phyloP scores from a whole-genome alignment of 1,139 yeast species.

The Taphrina wiesneri region DNA sequence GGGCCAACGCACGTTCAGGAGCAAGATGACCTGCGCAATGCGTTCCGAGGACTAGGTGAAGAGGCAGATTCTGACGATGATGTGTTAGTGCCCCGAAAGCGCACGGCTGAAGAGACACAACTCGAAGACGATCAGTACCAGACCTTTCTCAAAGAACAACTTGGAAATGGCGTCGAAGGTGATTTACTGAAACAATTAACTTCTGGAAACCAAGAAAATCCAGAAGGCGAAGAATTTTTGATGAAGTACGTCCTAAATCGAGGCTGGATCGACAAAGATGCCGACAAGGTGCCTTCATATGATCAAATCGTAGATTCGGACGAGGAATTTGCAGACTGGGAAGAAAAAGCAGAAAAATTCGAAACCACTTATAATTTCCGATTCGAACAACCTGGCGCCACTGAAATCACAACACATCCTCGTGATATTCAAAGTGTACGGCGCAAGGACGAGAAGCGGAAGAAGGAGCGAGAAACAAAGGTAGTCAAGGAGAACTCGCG shows the following conservation, averaged over 20 bases:
- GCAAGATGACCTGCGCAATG: slow-evolving; percentile 47
- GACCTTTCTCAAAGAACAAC: slow-evolving; percentile 33
- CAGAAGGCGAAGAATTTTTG: slow-evolving; percentile 34
- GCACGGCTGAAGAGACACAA: slow-evolving; percentile 52
- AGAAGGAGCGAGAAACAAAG: slow-evolving; percentile 75
- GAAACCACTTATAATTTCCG: slow-evolving; percentile 94
- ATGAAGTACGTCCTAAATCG: slow-evolving; percentile 35
- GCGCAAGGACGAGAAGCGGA: slow-evolving; percentile 73
- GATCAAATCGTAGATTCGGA: slow-evolving; percentile 50
- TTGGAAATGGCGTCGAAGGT: slow-evolving; percentile 55
- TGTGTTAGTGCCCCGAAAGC: slow-evolving; percentile 54
- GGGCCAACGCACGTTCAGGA: slow-evolving; percentile 37
- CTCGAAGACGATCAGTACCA: slow-evolving; percentile 40
- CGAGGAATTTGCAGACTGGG: slow-evolving; percentile 83
- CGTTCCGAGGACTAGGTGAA: slow-evolving; percentile 59
- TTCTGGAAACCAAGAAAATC: slow-evolving; percentile 26
- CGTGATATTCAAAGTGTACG: slow-evolving; percentile 83
- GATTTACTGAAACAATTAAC: slow-evolving; percentile 71
- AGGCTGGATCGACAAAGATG: slow-evolving; percentile 38
- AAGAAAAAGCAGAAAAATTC: slow-evolving; percentile 84
- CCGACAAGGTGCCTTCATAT: slow-evolving; percentile 45
- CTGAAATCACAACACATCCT: slow-evolving; percentile 94
- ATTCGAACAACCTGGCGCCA: slow-evolving; percentile 78
- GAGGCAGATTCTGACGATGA: slow-evolving; percentile 54
- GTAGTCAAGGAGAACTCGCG: slow-evolving; percentile 57